These are phyloP conservation scores for Solanum medicagineum DNA, from an alignment of 257 asterid species.

Conservation along the genomic window DNA sequence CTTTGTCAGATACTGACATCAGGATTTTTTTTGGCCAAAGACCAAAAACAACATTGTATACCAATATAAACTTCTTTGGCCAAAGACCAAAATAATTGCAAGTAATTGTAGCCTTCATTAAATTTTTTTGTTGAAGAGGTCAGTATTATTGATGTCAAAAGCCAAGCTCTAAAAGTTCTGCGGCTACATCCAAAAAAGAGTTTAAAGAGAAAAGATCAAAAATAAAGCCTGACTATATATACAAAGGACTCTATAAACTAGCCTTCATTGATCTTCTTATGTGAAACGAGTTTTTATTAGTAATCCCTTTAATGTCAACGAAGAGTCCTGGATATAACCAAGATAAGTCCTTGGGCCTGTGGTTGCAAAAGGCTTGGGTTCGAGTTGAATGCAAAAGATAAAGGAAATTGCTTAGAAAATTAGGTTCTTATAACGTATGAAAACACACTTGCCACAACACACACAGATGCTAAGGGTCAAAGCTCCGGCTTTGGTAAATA, in stretches of 20 bases:
- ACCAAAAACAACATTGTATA: neutral
- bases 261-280: neutral
- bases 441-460: neutral
- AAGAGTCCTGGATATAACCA: neutral
- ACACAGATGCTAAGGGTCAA: neutral
- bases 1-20: neutral
- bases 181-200: neutral
- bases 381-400: neutral
- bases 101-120: neutral
- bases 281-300: neutral
- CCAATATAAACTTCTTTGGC: neutral
- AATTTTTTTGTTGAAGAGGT: neutral
- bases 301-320: neutral
- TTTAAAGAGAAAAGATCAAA: neutral
- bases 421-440: neutral
- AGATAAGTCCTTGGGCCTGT: neutral
- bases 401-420: neutral
- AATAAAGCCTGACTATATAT: neutral
- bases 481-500: neutral
- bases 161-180: neutral
- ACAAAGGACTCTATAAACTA: neutral
- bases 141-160: neutral
- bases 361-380: neutral
- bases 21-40: neutral
- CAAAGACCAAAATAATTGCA: neutral